Percentiles rank a stretch among this genome's conserved stretches.
These are phyloP conservation scores for Trametes polyzona DNA, from an alignment of 1,284 basidiomycete genomes.

Conservation along the genomic window DNA sequence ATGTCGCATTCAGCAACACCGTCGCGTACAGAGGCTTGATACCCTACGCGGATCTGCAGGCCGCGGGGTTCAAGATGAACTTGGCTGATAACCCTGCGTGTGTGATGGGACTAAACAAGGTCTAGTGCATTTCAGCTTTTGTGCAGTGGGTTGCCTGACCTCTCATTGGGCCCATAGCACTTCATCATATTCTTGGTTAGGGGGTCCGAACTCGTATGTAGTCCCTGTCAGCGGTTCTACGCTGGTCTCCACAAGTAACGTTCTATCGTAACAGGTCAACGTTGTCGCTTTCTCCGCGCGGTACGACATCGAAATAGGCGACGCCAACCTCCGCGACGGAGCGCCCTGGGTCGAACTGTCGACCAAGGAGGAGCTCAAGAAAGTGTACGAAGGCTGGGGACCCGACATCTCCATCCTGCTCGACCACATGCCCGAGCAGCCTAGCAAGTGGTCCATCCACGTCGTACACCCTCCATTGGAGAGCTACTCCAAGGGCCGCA, in stretches of 20 bases:
- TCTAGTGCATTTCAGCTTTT: slow-evolving; percentile 18
- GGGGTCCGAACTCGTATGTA: slow-evolving; percentile 41
- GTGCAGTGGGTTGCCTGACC: not conserved
- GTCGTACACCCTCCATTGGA: slow-evolving; percentile 51
- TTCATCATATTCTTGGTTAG: slow-evolving; percentile 60
- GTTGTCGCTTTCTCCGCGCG: slow-evolving; percentile 55
- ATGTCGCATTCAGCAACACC: slow-evolving; percentile 48
- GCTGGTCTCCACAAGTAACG: not conserved
- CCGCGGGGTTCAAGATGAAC: slow-evolving; percentile 47
- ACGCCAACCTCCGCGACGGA: slow-evolving; percentile 38
- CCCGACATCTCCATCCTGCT: slow-evolving; percentile 48
- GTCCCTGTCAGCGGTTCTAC: not conserved
- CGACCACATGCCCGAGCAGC: slow-evolving; percentile 47
- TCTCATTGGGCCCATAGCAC: slow-evolving; percentile 43
- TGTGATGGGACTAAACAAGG: slow-evolving; percentile 49
- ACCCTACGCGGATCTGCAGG: slow-evolving; percentile 41
- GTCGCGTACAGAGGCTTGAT: slow-evolving; percentile 52
- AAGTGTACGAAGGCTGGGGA: slow-evolving; percentile 54
- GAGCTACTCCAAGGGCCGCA: slow-evolving; percentile 48
- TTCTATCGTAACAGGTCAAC: slow-evolving; percentile 47
- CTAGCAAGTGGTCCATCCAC: slow-evolving; percentile 65
- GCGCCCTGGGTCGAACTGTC: slow-evolving; percentile 53
- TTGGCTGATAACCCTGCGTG: slow-evolving; percentile 39
- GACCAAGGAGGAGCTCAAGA: slow-evolving; percentile 48
- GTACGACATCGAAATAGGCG: slow-evolving; percentile 40